These are phyloP conservation scores for Penicillium sp. DNA, from an alignment of 2,329 filamentous ascomycete genomes.

Conservation along the genomic window DNA sequence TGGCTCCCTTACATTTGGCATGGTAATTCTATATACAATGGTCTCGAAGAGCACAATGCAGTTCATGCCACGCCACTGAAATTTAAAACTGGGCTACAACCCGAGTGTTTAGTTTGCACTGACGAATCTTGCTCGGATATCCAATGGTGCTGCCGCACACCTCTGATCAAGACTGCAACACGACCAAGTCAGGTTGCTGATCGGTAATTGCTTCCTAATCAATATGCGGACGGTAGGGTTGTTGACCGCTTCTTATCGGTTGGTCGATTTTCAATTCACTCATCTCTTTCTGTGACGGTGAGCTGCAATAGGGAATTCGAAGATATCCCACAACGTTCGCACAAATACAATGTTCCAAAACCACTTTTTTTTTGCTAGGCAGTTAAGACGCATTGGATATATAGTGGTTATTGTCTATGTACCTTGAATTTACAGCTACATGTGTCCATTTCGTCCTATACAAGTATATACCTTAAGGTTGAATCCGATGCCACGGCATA, in stretches of 20 bases:
- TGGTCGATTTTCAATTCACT: constrained; percentile 7
- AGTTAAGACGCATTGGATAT: neutral
- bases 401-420: neutral
- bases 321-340: neutral
- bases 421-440: neutral
- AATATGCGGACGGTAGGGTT: constrained; percentile 4
- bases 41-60: neutral
- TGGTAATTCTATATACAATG: constrained; percentile 9
- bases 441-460: neutral
- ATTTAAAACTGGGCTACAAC: neutral
- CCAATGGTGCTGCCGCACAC: constrained; percentile 9
- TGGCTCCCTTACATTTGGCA: constrained; percentile 15
- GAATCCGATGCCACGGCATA: neutral
- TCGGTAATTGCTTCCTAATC: constrained; percentile 2
- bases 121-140: constrained; percentile 11
- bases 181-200: constrained; percentile 2
- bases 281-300: neutral
- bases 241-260: constrained; percentile 9
- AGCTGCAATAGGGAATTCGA: neutral
- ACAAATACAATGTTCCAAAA: neutral
- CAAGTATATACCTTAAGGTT: neutral
- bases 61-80: constrained; percentile 1
- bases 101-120: neutral
- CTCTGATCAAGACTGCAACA: constrained; percentile 7
- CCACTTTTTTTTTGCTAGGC: neutral